Evolutionary conservation across 2,329 filamentous ascomycete species (phyloP).

Genomic region (Dryadomyces quercus-mongolicae): DNA sequence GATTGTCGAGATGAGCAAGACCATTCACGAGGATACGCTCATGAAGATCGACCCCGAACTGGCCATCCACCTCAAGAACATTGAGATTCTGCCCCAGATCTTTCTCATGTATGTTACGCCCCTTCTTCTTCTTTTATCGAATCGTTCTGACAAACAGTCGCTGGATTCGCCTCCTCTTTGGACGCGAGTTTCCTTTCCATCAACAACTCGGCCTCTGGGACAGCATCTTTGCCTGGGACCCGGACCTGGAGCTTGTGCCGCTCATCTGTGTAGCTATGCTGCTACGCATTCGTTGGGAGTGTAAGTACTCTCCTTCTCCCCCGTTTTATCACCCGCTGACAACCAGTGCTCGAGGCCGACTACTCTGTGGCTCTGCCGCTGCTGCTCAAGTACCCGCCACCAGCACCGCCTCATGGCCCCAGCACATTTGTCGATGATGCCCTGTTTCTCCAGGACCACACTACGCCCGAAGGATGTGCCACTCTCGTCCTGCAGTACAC

Average conservation of each 20-base stretch:
- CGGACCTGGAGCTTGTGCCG: conserved; percentile 69
- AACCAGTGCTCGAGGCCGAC: conserved; percentile 66
- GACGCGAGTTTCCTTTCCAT: conserved; percentile 83
- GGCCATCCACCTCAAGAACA: conserved; percentile 57
- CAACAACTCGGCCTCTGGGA: conserved; percentile 84
- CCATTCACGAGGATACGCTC: conserved; percentile 75
- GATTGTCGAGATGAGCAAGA: conserved; percentile 75
- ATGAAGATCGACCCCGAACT: conserved; percentile 37
- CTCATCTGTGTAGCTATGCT: conserved; percentile 92
- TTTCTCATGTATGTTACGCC: conserved; percentile 61
- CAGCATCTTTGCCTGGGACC: conserved; percentile 75
- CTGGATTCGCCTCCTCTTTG: conserved; percentile 89
- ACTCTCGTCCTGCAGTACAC: conserved; percentile 62
- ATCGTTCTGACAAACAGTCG: conserved; percentile 40
- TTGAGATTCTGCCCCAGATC: conserved; percentile 91
- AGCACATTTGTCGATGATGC: conserved; percentile 81
- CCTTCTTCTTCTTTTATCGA: not conserved
- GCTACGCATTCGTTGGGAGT: conserved; percentile 77
- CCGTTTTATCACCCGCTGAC: not conserved
- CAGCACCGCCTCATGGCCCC: conserved; percentile 49
- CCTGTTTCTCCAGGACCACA: conserved; percentile 56
- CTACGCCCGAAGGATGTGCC: conserved; percentile 48
- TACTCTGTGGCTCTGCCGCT: conserved; percentile 76
- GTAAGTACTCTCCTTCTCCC: conserved; percentile 34
- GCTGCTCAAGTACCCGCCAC: conserved; percentile 71